Base-by-base conservation (phyloP, 306 rosid genomes). In the Vigna trinervia region DNA sequence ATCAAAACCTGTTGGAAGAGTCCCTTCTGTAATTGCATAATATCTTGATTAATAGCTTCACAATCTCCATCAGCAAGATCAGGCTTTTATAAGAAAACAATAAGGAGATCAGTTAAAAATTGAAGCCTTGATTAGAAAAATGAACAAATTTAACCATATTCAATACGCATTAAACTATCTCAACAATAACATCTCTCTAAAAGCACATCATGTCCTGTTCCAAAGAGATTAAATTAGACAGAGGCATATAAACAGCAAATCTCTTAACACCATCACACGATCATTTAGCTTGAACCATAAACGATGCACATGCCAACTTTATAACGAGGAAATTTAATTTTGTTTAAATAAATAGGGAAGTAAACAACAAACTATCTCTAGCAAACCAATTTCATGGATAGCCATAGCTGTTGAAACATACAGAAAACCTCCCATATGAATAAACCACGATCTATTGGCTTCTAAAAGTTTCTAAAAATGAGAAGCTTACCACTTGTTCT, bases 21-120 rank as follows among this genome's bases (percentile, higher is more conserved):
- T 69, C 74, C 85, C 81, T 79, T 94, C 85, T 90, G 89, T 38
- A 92, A 78, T 69, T 86, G 86, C 84, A 86, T 77, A 78, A 94
- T 84, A 53, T 90, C 92, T 81, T 75, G 88, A 86, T 82, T 72
- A 80, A 94, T 73, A 75, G 86, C 74, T 74, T 88, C 93, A 77
- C 84, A 86, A 19, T 87, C 98, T 82, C 93, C 90, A 67, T 90
- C 96, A 71, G 89, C 82, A 30, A 94, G 94, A 82, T 83, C 89
- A 61, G 98, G 98, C 98, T 94, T 82, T 71, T 46, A 85, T 48
- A 86, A 86, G 70, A 80, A 69, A 82, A 34, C 71, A 83, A 79
- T 62, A 39, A 26, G 34, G 32, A 17, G 43, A 79, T 63, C 6
- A 69, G 28, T 64, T 64, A 78, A 76, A 51, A 46, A 28, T 13